Evolutionary conservation across 2,329 filamentous ascomycete genomes (phyloP).

Genomic region (Fusarium sterilihyphosum): DNA sequence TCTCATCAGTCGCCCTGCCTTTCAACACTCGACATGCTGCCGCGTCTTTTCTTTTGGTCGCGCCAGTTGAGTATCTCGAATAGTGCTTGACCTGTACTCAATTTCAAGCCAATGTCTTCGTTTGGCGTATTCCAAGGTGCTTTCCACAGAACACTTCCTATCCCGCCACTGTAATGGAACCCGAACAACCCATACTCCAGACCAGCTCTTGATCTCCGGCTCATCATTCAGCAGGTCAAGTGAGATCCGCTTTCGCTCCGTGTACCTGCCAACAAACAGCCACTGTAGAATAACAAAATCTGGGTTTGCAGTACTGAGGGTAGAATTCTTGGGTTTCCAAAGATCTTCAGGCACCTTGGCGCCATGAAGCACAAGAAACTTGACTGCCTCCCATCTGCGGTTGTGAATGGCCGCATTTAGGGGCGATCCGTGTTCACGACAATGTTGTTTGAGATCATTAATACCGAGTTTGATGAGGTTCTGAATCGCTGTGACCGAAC

Average conservation of each 20-base stretch:
- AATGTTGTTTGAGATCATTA: not conserved
- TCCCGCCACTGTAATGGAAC: not conserved
- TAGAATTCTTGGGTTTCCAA: not conserved
- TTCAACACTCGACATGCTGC: not conserved
- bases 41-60: not conserved
- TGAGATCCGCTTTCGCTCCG: not conserved
- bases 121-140: not conserved
- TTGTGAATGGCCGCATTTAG: not conserved
- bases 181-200: not conserved
- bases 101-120: not conserved
- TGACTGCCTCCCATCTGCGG: not conserved
- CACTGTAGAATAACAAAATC: not conserved
- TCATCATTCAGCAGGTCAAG: too few species aligned
- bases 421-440: not conserved
- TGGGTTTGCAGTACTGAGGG: not conserved
- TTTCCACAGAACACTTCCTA: not conserved
- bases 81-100: not conserved
- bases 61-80: not conserved
- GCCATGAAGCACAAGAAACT: not conserved
- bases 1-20: too few species aligned
- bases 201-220: not conserved
- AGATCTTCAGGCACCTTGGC: not conserved
- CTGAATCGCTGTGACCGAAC: not conserved
- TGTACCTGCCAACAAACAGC: not conserved
- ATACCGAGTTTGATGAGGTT: not conserved